Evolutionary conservation across 257 asterid species (phyloP).

Genomic region (Primulina tabacum): DNA sequence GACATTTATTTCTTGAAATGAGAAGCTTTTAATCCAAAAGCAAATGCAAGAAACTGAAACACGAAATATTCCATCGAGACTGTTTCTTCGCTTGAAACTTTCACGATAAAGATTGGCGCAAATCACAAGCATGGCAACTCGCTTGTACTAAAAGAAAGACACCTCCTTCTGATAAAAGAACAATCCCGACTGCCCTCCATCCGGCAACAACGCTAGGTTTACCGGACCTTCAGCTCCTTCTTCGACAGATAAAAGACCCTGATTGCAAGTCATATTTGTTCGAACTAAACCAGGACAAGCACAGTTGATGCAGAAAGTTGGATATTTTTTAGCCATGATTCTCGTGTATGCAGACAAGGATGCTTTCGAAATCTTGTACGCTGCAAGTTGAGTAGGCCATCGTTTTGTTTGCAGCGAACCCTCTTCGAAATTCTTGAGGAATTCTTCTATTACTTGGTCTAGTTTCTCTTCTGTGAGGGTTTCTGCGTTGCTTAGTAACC

Average conservation of each 20-base stretch:
- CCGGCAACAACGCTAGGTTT: background rate
- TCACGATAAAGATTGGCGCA: background rate
- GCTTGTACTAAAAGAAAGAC: background rate
- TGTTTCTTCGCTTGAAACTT: background rate
- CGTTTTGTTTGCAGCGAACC: slow-evolving; percentile 32
- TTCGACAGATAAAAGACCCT: background rate
- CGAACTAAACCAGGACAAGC: background rate
- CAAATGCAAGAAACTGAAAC: too few relatives aligned
- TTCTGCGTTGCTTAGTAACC: slow-evolving; percentile 31
- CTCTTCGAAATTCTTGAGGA: slow-evolving; percentile 34
- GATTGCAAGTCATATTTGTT: background rate
- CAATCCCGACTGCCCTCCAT: background rate
- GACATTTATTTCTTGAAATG: too few relatives aligned
- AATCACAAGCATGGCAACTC: background rate
- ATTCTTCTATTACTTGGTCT: slow-evolving; percentile 37
- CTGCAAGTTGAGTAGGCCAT: slow-evolving; percentile 42
- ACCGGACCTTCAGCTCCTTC: background rate
- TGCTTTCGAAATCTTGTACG: slow-evolving; percentile 55
- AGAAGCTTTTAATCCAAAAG: too few relatives aligned
- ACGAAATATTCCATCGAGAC: too few relatives aligned
- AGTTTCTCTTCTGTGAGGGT: slow-evolving; percentile 36
- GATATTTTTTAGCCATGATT: background rate
- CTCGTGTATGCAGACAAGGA: slow-evolving; percentile 43
- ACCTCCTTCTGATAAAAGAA: background rate
- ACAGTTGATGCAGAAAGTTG: background rate